Conservation (phyloP, 805 yeast species). For the Kurtzmaniella fragi region DNA sequence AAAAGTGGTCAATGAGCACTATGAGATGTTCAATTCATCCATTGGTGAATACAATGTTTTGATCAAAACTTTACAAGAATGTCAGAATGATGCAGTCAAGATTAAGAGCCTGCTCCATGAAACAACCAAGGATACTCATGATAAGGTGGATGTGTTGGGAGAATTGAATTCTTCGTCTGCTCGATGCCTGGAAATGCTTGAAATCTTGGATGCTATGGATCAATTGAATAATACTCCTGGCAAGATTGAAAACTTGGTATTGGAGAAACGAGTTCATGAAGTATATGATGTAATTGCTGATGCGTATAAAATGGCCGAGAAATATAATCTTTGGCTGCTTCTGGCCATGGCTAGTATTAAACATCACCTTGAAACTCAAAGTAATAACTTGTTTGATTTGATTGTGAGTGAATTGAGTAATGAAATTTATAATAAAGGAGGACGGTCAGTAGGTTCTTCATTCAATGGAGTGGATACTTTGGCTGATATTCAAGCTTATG, state of each 20-base stretch:
- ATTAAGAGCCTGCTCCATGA: conserved; percentile 45
- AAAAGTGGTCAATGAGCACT: conserved; percentile 72
- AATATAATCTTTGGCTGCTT: conserved; percentile 53
- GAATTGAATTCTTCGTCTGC: conserved; percentile 63
- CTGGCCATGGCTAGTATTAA: conserved; percentile 49
- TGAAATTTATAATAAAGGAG: conserved; percentile 55
- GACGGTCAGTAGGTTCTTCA: conserved; percentile 3
- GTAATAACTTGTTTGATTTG: conserved; percentile 59
- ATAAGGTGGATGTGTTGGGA: conserved; percentile 50
- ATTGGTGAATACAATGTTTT: conserved; percentile 80
- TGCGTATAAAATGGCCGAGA: conserved; percentile 41
- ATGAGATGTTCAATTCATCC: conserved; percentile 78
- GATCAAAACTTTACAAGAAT: conserved; percentile 55
- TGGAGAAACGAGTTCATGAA: conserved; percentile 62
- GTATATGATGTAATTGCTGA: conserved; percentile 53
- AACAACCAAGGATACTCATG: conserved; percentile 47
- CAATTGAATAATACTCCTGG: conserved; percentile 55
- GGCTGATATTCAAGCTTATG: not conserved
- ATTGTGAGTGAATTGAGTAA: conserved; percentile 72
- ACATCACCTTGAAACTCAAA: conserved; percentile 50
- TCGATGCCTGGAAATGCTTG: conserved; percentile 63
- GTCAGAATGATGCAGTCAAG: conserved; percentile 52
- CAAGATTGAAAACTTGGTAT: conserved; percentile 59
- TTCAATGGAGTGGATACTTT: conserved; percentile 7
- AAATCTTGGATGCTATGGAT: conserved; percentile 63